These are phyloP conservation scores for Scheffersomyces amazonensis DNA, from an alignment of 805 yeast species.

Conservation along the genomic window DNA sequence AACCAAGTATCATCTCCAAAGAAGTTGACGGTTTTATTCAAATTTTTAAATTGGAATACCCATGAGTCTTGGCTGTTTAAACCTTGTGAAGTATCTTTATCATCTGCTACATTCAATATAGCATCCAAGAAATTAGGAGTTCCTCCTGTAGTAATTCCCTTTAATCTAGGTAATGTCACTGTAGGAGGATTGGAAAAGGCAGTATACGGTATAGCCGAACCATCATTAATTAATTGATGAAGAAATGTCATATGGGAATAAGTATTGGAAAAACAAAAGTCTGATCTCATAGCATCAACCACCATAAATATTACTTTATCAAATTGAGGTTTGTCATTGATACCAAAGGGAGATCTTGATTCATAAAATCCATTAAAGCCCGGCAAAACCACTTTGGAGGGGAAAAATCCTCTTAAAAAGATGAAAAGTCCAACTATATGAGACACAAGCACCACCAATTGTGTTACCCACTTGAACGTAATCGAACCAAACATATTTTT, in stretches of 20 bases:
- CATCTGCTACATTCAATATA: conserved; percentile 88
- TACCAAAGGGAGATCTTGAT: neutral
- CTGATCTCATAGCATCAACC: conserved; percentile 90
- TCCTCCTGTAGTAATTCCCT: conserved; percentile 92
- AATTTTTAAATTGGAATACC: conserved; percentile 61
- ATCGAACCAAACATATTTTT: conserved; percentile 7
- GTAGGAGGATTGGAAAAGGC: conserved; percentile 95
- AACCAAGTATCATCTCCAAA: conserved; percentile 99
- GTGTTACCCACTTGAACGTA: conserved; percentile 14
- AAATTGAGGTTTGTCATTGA: conserved; percentile 43
- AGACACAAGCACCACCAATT: conserved; percentile 3
- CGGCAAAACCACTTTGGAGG: conserved; percentile 74
- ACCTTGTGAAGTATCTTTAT: conserved; percentile 67
- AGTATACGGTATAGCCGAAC: conserved; percentile 82
- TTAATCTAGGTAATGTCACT: conserved; percentile 89
- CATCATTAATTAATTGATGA: conserved; percentile 61
- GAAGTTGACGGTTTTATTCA: conserved; percentile 59
- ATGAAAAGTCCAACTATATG: conserved; percentile 49
- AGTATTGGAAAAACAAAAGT: conserved; percentile 66
- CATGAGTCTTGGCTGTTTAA: conserved; percentile 81
- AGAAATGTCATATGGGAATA: conserved; percentile 63
- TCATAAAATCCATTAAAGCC: conserved; percentile 46
- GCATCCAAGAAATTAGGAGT: conserved; percentile 95
- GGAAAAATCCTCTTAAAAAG: conserved; percentile 85
- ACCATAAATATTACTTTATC: conserved; percentile 75